Base-by-base conservation (phyloP, 768 basidiomycete species). In the Agrocybe chaxingu region DNA sequence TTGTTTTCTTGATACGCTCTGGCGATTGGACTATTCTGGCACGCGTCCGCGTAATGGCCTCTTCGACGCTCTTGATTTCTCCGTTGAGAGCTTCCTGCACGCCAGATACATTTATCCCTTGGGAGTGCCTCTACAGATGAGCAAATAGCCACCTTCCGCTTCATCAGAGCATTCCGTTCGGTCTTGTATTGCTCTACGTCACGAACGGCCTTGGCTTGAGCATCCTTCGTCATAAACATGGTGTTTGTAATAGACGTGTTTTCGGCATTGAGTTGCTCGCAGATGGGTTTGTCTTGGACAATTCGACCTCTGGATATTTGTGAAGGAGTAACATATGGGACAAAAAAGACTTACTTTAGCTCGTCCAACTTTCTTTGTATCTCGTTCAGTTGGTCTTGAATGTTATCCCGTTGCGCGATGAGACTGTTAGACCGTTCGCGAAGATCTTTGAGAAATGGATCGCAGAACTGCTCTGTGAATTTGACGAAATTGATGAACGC, bases 401-500 rank as follows among this genome's bases (percentile, higher is more conserved):
- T 71, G 19, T 78, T 74, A 39, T 84, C 81, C n/a, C 88, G 75
- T 57, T 91, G 83, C 31, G 80, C 67, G 43, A 81, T 70, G 24
- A 87, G 60, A 9, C 74, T 66, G 12, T 81, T 67, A 8, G 84
- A 85, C 51, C 77, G 73, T 9, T 83, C 79, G 38, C 82, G 78
- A 19, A 93, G 68, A n/a, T 77, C 74, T 48, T 73, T 72, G 12
- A 87, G 73, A 52, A 87, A 84, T 2, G 75, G 66, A 36, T 79
- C 74, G 57, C 82, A 84, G 52, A 71, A 74, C 57, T 91, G 87
- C 57, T 85, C 88, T 10, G 84, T 85, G 66, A 94, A 96, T 67
- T 91, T 92, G 67, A 92, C 81, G 65, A 95, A 92, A 69, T 97
- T 97, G 73, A 95, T 90, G 57, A 96, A 88, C 2, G 88, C 92